A percentile compares a stretch with the other conserved stretches of the same genome.
Conservation (phyloP, 768 basidiomycete genomes). For the Termitomyces sp. region DNA sequence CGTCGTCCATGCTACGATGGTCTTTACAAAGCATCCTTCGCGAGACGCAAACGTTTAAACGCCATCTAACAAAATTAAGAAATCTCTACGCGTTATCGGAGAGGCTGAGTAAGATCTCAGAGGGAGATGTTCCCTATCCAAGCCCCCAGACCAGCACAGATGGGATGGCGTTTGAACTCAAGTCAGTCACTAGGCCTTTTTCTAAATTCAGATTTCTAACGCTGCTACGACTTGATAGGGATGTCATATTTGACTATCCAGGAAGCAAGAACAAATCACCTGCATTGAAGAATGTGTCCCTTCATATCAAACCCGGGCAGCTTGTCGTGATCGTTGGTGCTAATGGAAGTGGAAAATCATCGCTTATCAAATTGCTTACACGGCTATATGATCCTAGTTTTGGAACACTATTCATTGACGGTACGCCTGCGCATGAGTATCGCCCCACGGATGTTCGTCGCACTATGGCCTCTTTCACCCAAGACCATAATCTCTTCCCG, state of each 20-base stretch:
- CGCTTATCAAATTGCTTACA: constrained; percentile 47
- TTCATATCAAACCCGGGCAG: constrained; percentile 42
- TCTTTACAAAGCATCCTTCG: constrained; percentile 22
- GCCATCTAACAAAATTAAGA: constrained; percentile 25
- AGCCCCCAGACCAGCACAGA: constrained; percentile 8
- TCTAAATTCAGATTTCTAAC: neutral
- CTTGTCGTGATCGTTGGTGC: constrained; percentile 56
- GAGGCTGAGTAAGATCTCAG: constrained; percentile 21
- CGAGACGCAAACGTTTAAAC: constrained; percentile 18
- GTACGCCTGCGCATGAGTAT: constrained; percentile 34
- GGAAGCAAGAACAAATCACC: constrained; percentile 31
- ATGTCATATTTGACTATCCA: constrained; percentile 54
- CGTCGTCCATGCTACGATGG: constrained; percentile 26
- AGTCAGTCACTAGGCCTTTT: constrained; percentile 13
- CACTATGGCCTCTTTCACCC: constrained; percentile 45
- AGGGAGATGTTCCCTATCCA: constrained; percentile 26
- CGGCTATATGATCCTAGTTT: constrained; percentile 44
- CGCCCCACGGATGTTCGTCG: constrained; percentile 36
- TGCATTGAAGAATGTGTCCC: constrained; percentile 37
- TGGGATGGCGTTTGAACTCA: constrained; percentile 29
- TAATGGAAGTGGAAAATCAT: constrained; percentile 57
- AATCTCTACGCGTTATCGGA: constrained; percentile 27
- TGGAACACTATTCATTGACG: constrained; percentile 45
- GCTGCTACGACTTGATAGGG: constrained; percentile 25
- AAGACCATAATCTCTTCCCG: constrained; percentile 48